phyloP scores from a whole-genome alignment of 108 stramenopile species.

The Asterionellopsis glacialis region DNA sequence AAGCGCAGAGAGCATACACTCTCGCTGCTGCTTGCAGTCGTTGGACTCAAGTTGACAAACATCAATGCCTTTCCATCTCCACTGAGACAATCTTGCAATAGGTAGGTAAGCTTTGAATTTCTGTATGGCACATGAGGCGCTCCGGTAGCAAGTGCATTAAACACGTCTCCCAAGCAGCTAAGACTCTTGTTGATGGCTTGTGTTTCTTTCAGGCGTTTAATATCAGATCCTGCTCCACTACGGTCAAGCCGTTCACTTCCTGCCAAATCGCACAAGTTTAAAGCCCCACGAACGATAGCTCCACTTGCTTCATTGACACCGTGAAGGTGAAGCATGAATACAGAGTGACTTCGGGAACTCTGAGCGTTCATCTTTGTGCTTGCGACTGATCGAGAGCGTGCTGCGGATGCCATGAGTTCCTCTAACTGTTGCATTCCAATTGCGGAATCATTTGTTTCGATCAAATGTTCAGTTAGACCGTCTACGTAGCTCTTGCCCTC shows the following conservation, averaged over 20 bases:
- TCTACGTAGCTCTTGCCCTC: constrained; percentile 86
- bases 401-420: constrained; percentile 81
- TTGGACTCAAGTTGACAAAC: constrained; percentile 93
- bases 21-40: constrained; percentile 74
- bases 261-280: constrained; percentile 97
- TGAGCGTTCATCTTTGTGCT: constrained; percentile 97
- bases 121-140: constrained; percentile 91
- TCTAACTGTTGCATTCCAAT: constrained; percentile 78
- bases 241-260: constrained; percentile 97
- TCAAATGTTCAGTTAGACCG: constrained; percentile 76
- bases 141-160: constrained; percentile 86
- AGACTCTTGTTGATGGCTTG: constrained; percentile 98
- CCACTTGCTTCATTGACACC: constrained; percentile 87
- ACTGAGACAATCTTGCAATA: constrained; percentile 90
- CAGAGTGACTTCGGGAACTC: constrained; percentile 96
- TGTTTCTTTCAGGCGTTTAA: constrained; percentile 88
- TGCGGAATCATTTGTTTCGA: constrained; percentile 66
- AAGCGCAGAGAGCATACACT: constrained; percentile 93
- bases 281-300: constrained; percentile 84
- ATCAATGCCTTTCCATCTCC: constrained; percentile 96
- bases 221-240: constrained; percentile 82
- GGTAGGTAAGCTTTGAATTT: constrained; percentile 92
- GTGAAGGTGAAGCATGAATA: constrained; percentile 96
- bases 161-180: constrained; percentile 96
- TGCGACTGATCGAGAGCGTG: constrained; percentile 89